Evolutionary conservation across 2,329 filamentous ascomycete genomes (phyloP), one percentile per base, ranked within the genome.

Genomic region (Septoria petroselini): DNA sequence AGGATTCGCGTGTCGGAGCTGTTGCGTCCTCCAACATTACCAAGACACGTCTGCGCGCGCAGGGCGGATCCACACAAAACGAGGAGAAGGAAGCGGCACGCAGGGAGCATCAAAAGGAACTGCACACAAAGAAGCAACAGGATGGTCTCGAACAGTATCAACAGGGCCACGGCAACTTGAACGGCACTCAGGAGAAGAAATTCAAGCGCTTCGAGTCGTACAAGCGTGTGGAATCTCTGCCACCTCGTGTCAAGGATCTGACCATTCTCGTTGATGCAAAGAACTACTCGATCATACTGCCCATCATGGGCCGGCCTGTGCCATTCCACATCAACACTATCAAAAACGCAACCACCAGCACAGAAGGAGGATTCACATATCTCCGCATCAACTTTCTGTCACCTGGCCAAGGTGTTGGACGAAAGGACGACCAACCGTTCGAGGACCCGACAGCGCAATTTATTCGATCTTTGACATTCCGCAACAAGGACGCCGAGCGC

Each of bases 201-300:
- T 97, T 98, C 77, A 97, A 97, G 76, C 88, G 90, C 48, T 98
- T 97, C 66, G 93, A 98, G 70, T 98, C 93, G 0, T 98, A 98
- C 75, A 98, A 97, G 76, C 83, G 91, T 53, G 93, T 97, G 69
- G 95, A 94, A 62, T 91, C 97, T 69, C 83, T 98, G 46, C 93
- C 93, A 1, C 67, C 79, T 11, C 85, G 83, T 64, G 83, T 95
- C 58, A 86, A 86, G 68, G 91, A 95, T 62, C 76, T 97, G 49
- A 84, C 88, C 55, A 89, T 98, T 54, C 80, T 95, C 17, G 89
- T 97, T 11, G 93, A 98, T 66, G 79, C 82, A 60, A 97, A 95
- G 75, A 93, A 89, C 63, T 81, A 81, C 49, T 96, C 91, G 0
- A 82, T 98, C 50, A 85, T 98, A 44, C 80, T 98, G 35, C 93